phyloP scores from a whole-genome alignment of 2,329 filamentous ascomycete genomes.

The Ilyonectria robusta region DNA sequence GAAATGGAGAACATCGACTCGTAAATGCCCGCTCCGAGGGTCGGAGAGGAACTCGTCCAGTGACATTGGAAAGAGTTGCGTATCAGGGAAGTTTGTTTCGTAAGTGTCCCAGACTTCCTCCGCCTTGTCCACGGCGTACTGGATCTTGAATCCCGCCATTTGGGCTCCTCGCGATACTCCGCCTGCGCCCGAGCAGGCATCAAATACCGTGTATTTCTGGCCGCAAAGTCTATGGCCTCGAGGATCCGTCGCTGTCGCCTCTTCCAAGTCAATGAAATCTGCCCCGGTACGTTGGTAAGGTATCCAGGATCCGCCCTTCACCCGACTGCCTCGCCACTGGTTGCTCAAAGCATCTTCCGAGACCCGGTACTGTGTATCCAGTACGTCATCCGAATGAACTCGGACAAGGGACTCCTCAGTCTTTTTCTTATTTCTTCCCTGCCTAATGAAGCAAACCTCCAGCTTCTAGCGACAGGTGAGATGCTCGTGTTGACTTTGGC shows the following conservation, averaged over 20 bases:
- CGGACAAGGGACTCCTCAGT: slow-evolving; percentile 56
- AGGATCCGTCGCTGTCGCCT: not conserved
- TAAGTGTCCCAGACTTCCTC: slow-evolving; percentile 71
- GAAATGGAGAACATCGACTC: slow-evolving; percentile 79
- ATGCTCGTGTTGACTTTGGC: slow-evolving; percentile 49
- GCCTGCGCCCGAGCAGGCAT: slow-evolving; percentile 81
- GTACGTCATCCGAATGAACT: slow-evolving; percentile 50
- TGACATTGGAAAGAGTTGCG: slow-evolving; percentile 62
- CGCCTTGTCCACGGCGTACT: slow-evolving; percentile 76
- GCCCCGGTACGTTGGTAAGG: slow-evolving; percentile 16
- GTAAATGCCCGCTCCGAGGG: slow-evolving; percentile 48
- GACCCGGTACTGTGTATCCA: slow-evolving; percentile 47
- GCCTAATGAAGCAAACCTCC: slow-evolving; percentile 44
- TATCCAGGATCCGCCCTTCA: slow-evolving; percentile 52
- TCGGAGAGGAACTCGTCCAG: slow-evolving; percentile 64
- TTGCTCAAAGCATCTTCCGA: slow-evolving; percentile 52
- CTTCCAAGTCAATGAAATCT: slow-evolving; percentile 44
- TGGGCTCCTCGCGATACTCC: slow-evolving; percentile 77
- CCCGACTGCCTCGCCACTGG: slow-evolving; percentile 49
- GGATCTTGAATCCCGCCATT: slow-evolving; percentile 69
- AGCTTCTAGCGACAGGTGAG: slow-evolving; percentile 69
- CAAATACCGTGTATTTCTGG: slow-evolving; percentile 76
- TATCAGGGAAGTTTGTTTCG: slow-evolving; percentile 68
- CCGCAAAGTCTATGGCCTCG: slow-evolving; percentile 31
- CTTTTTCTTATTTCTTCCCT: slow-evolving; percentile 41